A percentile compares a stretch with the other conserved stretches of the same genome.
Evolutionary conservation across 768 basidiomycete genomes (phyloP).

Genomic region (Scleroderma citrinum): DNA sequence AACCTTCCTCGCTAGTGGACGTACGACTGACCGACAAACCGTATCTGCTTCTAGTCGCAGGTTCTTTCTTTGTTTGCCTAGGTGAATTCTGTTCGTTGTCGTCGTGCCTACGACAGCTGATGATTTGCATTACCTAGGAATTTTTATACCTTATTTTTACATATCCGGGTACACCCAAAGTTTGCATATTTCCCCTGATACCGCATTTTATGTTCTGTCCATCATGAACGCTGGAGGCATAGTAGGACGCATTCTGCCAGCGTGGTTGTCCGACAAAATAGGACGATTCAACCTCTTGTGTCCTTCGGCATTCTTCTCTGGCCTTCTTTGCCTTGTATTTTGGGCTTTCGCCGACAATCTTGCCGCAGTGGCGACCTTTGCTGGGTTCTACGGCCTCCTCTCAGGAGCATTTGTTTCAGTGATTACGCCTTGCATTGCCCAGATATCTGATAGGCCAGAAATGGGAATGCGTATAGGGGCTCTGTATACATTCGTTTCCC

Average conservation of each 20-base stretch:
- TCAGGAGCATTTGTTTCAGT: conserved; percentile 67
- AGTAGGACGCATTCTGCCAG: conserved; percentile 58
- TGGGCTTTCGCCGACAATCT: conserved; percentile 48
- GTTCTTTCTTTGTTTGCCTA: conserved; percentile 54
- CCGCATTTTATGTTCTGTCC: conserved; percentile 53
- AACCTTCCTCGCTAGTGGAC: conserved; percentile 17
- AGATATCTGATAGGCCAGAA: conserved; percentile 53
- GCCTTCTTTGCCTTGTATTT: conserved; percentile 49
- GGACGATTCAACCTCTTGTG: conserved; percentile 64
- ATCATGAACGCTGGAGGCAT: conserved; percentile 66
- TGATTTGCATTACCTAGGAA: conserved; percentile 33
- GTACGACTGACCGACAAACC: conserved; percentile 36
- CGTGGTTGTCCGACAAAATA: conserved; percentile 56
- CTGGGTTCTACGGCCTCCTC: conserved; percentile 54
- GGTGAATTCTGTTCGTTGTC: conserved; percentile 34
- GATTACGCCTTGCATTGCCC: conserved; percentile 60
- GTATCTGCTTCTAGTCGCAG: conserved; percentile 49
- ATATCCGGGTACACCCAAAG: conserved; percentile 54
- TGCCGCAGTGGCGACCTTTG: conserved; percentile 42
- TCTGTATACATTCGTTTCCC: conserved; percentile 57
- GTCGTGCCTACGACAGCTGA: conserved; percentile 1
- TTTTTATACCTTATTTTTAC: conserved; percentile 71
- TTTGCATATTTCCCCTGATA: conserved; percentile 29
- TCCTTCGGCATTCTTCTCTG: conserved; percentile 57
- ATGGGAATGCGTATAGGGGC: conserved; percentile 62